Percentiles rank a stretch among this genome's conserved stretches.
These are phyloP conservation scores for Fusarium sp. DNA, from an alignment of 2,329 filamentous ascomycete genomes.

Conservation along the genomic window DNA sequence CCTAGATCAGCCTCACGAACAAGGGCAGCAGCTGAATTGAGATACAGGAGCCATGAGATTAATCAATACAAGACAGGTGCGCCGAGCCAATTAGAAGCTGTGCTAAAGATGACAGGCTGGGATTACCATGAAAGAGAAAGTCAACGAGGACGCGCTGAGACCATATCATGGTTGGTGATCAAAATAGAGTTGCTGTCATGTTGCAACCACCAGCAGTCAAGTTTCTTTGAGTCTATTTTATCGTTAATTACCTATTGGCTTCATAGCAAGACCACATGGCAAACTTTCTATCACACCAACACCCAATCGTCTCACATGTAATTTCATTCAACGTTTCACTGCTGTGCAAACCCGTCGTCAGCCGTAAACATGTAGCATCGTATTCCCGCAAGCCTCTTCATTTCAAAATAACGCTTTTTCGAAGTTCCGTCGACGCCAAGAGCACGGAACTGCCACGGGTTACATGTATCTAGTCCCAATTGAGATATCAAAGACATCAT, in stretches of 20 bases:
- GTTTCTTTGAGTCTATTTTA: background rate
- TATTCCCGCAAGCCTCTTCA: slow-evolving; percentile 9
- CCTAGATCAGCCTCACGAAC: background rate
- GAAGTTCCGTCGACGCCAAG: background rate
- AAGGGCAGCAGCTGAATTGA: background rate
- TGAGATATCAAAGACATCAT: slow-evolving; percentile 31
- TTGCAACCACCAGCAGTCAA: background rate
- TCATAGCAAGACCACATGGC: no score
- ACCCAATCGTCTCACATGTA: slow-evolving; percentile 10
- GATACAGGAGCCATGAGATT: background rate
- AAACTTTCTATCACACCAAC: background rate
- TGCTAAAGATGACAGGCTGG: background rate
- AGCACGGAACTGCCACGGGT: slow-evolving; percentile 7
- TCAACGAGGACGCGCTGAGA: background rate
- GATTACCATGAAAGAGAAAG: slow-evolving; percentile 3
- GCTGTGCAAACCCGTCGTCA: background rate
- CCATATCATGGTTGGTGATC: background rate
- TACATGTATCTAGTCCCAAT: slow-evolving; percentile 20
- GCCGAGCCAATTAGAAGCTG: background rate
- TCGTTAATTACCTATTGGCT: background rate
- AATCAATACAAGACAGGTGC: slow-evolving; percentile 7
- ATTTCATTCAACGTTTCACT: slow-evolving; percentile 4
- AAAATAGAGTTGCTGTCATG: slow-evolving; percentile 12
- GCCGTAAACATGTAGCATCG: slow-evolving; percentile 1
- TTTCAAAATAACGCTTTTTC: background rate